Percentiles rank a stretch among this genome's conserved stretches.
These are phyloP conservation scores for Colletotrichum orchidophilum DNA, from an alignment of 2,329 filamentous ascomycete genomes.

Conservation along the genomic window DNA sequence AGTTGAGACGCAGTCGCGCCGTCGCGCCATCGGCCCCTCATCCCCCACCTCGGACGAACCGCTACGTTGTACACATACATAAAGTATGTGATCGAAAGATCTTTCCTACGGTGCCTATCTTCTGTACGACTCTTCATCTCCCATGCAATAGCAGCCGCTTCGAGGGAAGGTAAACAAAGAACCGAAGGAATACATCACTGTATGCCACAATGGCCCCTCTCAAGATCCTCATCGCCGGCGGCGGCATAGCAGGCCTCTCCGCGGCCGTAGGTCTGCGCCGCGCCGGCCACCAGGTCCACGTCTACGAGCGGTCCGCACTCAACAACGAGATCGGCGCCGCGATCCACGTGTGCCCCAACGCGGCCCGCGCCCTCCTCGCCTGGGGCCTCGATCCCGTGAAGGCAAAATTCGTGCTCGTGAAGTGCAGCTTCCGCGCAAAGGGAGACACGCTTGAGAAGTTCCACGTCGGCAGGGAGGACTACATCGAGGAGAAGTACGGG, in stretches of 20 bases:
- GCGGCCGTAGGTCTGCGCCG: constrained; percentile 45
- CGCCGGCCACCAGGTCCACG: constrained; percentile 43
- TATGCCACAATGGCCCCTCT: constrained; percentile 7
- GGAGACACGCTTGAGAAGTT: constrained; percentile 38
- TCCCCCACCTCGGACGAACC: not conserved
- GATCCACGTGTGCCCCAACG: constrained; percentile 50
- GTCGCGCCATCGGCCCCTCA: not conserved
- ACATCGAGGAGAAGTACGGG: constrained; percentile 38
- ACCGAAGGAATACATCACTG: no score
- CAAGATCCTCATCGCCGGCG: constrained; percentile 43
- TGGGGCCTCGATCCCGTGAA: constrained; percentile 47
- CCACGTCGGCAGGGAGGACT: constrained; percentile 27
- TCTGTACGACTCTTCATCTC: not conserved
- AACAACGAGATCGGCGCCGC: constrained; percentile 50
- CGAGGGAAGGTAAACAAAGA: no score
- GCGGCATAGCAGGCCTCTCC: constrained; percentile 48
- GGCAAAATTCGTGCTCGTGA: constrained; percentile 39
- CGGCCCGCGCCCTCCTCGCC: constrained; percentile 44
- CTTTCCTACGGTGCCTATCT: not conserved
- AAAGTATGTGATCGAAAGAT: not conserved
- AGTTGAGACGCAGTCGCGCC: not conserved
- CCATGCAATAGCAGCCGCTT: not conserved
- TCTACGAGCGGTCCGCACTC: constrained; percentile 49
- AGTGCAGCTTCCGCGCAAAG: constrained; percentile 31
- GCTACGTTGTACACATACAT: not conserved